phyloP scores from a whole-genome alignment of 495 filamentous ascomycete genomes.

The Cudoniella acicularis region DNA sequence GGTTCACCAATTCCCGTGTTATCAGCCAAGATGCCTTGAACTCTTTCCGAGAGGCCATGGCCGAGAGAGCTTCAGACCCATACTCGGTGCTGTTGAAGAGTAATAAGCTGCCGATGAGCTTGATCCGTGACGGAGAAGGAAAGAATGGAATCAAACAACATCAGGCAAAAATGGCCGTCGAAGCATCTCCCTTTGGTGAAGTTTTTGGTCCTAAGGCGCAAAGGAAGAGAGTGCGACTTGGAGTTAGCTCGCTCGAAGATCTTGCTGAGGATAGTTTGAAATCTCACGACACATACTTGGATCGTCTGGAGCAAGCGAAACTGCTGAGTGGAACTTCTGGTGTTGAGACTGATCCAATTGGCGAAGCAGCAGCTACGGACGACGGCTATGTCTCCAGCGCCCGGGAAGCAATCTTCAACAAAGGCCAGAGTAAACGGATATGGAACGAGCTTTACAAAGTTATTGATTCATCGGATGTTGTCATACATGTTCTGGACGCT shows the following conservation, averaged over 20 bases:
- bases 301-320: conserved; percentile 68
- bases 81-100: conserved; percentile 89
- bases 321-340: conserved; percentile 63
- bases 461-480: conserved; percentile 92
- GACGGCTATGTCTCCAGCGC: conserved; percentile 59
- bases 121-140: conserved; percentile 63
- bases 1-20: conserved; percentile 57
- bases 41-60: conserved; percentile 88
- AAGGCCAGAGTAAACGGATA: conserved; percentile 91
- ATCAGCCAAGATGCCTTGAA: conserved; percentile 65
- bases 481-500: conserved; percentile 92
- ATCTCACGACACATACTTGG: conserved; percentile 74
- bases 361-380: conserved; percentile 45
- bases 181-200: conserved; percentile 78
- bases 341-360: conserved; percentile 47
- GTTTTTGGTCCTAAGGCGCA: conserved; percentile 93
- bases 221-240: conserved; percentile 85
- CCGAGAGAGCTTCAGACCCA: conserved; percentile 83
- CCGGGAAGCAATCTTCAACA: conserved; percentile 84
- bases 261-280: conserved; percentile 73
- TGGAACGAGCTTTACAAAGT: conserved; percentile 99
- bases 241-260: conserved; percentile 73
- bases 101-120: conserved; percentile 87
- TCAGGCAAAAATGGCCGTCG: conserved; percentile 89
- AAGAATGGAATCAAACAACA: conserved; percentile 87